Evolutionary conservation across 2,329 filamentous ascomycete species (phyloP), one percentile per base, ranked within the genome.

Genomic region (Phialophora macrospora): DNA sequence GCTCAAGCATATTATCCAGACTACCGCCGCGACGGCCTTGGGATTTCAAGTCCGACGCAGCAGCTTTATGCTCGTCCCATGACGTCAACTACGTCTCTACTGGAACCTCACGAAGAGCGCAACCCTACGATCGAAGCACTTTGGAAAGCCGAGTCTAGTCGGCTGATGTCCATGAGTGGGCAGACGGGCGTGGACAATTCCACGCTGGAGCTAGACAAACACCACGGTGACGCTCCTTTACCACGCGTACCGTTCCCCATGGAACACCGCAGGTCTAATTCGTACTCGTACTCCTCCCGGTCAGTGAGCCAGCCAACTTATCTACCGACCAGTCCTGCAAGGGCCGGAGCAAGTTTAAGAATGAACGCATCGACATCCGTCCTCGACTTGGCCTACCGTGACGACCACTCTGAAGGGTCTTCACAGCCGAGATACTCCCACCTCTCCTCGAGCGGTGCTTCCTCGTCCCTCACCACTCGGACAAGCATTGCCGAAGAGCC

Each of bases 81-180:
- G 67, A 57, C 56, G 11, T 69, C 67, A 6, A 69, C 34, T 24
- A 63, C 59, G n/a, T 70, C 68, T 26, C 60, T 68, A 2, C 54
- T 59, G n/a, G 60, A 66, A 38, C 58, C 61, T 4, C 64, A 63
- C 7, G 68, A 68, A 17, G 71, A 71, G 34, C 59, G 59, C 8
- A 71, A 67, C 62, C 67, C 67, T 11, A 69, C 70, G 30, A 66
- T 73, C 20, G 62, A 68, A 60, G 72, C 72, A 8, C 57, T 73
- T 3, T 72, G 70, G 64, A 72, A 69, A 55, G 72, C 72, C 7
- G 72, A 73, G 57, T 72, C 68, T 55, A 65, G 62, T 49, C 67
- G 68, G 17, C 67, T 73, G 4, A 64, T 62, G 17, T 68, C 71
- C 9, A 67, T 73, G 9, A 72, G 71, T 55, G 68, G 68, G 32